Conservation (phyloP, 2,329 filamentous ascomycete species). For the Hirsutella rhossiliensis region DNA sequence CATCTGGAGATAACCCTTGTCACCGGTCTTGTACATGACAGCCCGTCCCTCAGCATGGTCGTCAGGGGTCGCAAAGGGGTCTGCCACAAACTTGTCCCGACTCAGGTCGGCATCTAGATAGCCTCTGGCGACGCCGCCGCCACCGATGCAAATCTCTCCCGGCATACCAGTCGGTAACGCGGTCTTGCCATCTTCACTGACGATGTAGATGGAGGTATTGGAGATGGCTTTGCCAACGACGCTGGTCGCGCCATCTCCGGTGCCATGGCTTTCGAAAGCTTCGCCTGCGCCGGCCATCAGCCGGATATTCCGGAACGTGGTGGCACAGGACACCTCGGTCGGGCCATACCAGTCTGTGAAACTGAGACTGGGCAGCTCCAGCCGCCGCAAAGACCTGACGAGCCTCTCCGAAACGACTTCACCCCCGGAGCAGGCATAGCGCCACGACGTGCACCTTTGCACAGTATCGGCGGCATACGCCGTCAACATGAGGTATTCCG, state of each 20-base stretch:
- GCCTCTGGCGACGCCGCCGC: slow-evolving; percentile 26
- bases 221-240: slow-evolving; percentile 10
- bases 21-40: slow-evolving; percentile 27
- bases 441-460: slow-evolving; percentile 1
- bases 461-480: slow-evolving; percentile 3
- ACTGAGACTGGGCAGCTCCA: not conserved
- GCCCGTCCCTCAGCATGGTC: slow-evolving; percentile 8
- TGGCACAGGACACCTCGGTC: slow-evolving; percentile 11
- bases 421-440: slow-evolving; percentile 7
- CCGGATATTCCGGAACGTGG: slow-evolving; percentile 1
- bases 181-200: slow-evolving; percentile 16
- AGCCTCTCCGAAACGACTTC: slow-evolving; percentile 7
- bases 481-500: slow-evolving; percentile 19
- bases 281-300: not conserved
- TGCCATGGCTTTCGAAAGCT: not conserved
- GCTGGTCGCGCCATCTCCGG: not conserved
- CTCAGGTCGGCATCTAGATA: slow-evolving; percentile 20
- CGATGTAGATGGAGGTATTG: slow-evolving; percentile 27
- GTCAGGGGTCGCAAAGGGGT: not conserved
- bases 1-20: slow-evolving; percentile 18
- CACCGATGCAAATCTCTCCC: slow-evolving; percentile 15
- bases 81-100: slow-evolving; percentile 2
- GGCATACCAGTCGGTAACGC: slow-evolving; percentile 7
- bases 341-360: slow-evolving; percentile 17
- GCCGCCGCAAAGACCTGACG: not conserved